These are phyloP conservation scores for Phytopythium kandeliae DNA, from an alignment of 352 stramenopile species.

Conservation along the genomic window DNA sequence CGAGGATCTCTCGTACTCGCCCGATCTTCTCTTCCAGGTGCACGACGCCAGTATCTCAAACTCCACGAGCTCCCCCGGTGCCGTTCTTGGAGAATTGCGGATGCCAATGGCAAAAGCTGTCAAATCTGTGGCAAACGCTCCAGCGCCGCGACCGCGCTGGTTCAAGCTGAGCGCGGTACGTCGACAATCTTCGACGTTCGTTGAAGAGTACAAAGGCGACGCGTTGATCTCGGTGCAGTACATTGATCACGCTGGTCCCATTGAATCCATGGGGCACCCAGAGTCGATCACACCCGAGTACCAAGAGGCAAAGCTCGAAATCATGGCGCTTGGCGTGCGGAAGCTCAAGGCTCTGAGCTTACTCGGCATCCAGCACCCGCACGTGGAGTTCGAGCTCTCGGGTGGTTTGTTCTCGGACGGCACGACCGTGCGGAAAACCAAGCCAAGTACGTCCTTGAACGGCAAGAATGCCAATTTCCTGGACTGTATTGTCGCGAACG, in stretches of 20 bases:
- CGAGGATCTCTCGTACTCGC: slow-evolving; percentile 44
- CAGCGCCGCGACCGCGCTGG: slow-evolving; percentile 47
- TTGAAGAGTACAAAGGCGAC: slow-evolving; percentile 40
- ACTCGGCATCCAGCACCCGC: slow-evolving; percentile 47
- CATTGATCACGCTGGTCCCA: slow-evolving; percentile 36
- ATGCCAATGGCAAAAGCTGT: slow-evolving; percentile 39
- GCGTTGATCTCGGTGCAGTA: slow-evolving; percentile 60
- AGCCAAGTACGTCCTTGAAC: slow-evolving; percentile 24
- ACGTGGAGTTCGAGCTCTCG: slow-evolving; percentile 66
- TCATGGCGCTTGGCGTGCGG: slow-evolving; percentile 61
- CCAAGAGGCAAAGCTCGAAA: slow-evolving; percentile 49
- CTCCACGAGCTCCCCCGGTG: slow-evolving; percentile 9
- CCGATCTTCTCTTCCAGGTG: slow-evolving; percentile 68
- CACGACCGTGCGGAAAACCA: slow-evolving; percentile 32
- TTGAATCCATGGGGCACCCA: slow-evolving; percentile 18
- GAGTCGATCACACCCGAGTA: slow-evolving; percentile 42
- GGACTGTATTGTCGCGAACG: slow-evolving; percentile 40
- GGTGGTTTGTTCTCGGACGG: slow-evolving; percentile 45
- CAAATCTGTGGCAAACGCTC: slow-evolving; percentile 34
- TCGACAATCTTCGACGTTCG: slow-evolving; percentile 9
- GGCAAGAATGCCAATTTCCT: slow-evolving; percentile 78
- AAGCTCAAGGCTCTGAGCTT: slow-evolving; percentile 52
- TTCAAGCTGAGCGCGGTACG: slow-evolving; percentile 24
- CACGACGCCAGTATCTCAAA: slow-evolving; percentile 43
- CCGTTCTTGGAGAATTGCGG: slow-evolving; percentile 38